Conservation (phyloP, 192 early-diverging fungal genomes). For the Mortierella claussenii region DNA sequence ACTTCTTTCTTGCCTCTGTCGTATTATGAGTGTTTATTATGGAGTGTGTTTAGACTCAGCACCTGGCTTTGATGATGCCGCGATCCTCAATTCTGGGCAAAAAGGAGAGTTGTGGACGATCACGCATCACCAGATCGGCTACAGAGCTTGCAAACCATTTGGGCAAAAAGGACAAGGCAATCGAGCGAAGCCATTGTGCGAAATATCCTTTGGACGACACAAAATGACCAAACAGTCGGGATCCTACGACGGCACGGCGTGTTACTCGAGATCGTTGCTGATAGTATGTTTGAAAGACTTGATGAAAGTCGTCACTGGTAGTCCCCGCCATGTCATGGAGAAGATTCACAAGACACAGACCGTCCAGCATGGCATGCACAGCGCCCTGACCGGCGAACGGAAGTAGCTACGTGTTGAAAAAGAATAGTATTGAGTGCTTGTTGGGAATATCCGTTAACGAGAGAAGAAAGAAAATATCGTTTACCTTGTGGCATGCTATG, state of each 20-base stretch:
- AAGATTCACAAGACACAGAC: conserved; percentile 20
- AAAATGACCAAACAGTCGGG: conserved; percentile 25
- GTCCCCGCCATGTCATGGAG: conserved; percentile 7
- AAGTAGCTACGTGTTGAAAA: conserved; percentile 6
- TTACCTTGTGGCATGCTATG: conserved; percentile 32
- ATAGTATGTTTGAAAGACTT: conserved; percentile 9
- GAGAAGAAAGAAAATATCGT: neutral
- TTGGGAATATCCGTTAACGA: neutral
- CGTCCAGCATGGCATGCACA: conserved; percentile 35
- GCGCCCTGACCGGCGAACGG: conserved; percentile 38
- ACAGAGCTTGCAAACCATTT: conserved; percentile 2
- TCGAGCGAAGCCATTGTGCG: conserved; percentile 10
- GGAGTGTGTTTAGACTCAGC: no score
- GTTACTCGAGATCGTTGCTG: neutral
- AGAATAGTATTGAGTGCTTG: neutral
- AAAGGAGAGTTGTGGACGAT: conserved; percentile 29
- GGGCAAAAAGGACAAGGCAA: conserved; percentile 8
- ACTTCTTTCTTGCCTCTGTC: no score
- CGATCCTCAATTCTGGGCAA: conserved; percentile 26
- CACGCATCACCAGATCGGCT: conserved; percentile 22
- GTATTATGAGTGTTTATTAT: no score
- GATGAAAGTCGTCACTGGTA: conserved; percentile 1
- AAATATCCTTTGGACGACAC: conserved; percentile 5
- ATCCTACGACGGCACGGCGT: conserved; percentile 23
- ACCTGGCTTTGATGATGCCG: conserved; percentile 13